Evolutionary conservation across 2,329 filamentous ascomycete species (phyloP).

Genomic region (Coniella lustricola): DNA sequence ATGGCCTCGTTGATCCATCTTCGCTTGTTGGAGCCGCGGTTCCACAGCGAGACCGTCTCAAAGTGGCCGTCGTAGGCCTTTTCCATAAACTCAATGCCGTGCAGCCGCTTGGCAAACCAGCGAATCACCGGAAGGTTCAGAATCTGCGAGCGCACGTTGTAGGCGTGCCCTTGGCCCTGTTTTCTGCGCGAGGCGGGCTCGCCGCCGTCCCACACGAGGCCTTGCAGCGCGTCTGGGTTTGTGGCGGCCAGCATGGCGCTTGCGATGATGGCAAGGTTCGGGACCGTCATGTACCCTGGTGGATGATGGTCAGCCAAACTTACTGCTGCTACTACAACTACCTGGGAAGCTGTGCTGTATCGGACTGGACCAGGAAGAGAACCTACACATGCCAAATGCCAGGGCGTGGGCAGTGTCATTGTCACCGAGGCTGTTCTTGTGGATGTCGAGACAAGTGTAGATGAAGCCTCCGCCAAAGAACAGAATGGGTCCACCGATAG

Average conservation of each 20-base stretch:
- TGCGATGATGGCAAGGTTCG: slow-evolving; percentile 26
- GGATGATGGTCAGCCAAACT: too few species aligned
- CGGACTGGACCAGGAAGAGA: not conserved
- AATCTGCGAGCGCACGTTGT: slow-evolving; percentile 14
- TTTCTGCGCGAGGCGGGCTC: slow-evolving; percentile 14
- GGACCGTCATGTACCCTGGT: slow-evolving; percentile 29
- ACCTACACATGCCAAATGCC: slow-evolving; percentile 28
- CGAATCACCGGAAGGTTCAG: slow-evolving; percentile 4
- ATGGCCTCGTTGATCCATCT: slow-evolving; percentile 7
- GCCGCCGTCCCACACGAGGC: slow-evolving; percentile 25
- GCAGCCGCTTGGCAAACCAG: slow-evolving; percentile 14
- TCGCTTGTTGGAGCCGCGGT: slow-evolving; percentile 20
- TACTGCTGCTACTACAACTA: too few species aligned
- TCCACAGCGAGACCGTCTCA: slow-evolving; percentile 26
- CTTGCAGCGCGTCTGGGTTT: slow-evolving; percentile 24
- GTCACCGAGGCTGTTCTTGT: slow-evolving; percentile 23
- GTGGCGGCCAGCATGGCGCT: slow-evolving; percentile 27
- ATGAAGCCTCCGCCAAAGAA: slow-evolving; percentile 23
- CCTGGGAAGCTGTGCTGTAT: not conserved
- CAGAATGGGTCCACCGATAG: slow-evolving; percentile 20
- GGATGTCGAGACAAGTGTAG: slow-evolving; percentile 19
- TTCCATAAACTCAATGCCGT: slow-evolving; percentile 22
- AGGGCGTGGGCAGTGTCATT: slow-evolving; percentile 26
- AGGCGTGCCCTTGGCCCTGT: slow-evolving; percentile 20
- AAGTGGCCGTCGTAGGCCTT: slow-evolving; percentile 10